These are phyloP conservation scores for Epichloe sibirici DNA, from an alignment of 2,329 filamentous ascomycete species.

Conservation along the genomic window DNA sequence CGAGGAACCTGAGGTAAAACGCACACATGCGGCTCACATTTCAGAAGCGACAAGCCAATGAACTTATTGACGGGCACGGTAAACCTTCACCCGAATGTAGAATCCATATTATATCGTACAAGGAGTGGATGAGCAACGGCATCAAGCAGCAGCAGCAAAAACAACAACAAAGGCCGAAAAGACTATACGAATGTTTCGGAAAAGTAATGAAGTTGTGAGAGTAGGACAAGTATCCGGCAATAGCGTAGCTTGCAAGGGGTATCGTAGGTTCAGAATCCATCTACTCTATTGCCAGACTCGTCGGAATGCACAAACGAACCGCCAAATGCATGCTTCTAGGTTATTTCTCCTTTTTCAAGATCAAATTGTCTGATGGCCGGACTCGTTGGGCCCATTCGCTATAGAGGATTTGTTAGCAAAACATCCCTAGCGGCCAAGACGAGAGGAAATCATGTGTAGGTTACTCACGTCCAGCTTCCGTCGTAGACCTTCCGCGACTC, in stretches of 20 bases:
- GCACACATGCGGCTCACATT: neutral
- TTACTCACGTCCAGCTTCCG: conserved; percentile 89
- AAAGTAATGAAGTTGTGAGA: neutral
- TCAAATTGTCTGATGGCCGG: conserved; percentile 47
- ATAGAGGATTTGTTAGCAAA: conserved; percentile 15
- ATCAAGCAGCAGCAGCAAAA: neutral
- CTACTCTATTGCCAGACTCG: neutral
- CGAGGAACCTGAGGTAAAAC: neutral
- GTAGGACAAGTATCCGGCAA: neutral
- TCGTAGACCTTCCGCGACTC: conserved; percentile 73
- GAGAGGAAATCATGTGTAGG: neutral
- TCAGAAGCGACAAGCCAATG: neutral
- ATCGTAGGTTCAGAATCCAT: neutral
- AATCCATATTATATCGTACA: neutral
- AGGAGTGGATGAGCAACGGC: neutral
- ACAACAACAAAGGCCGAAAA: neutral
- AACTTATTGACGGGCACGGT: neutral
- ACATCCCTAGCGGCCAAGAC: neutral
- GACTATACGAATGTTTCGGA: neutral
- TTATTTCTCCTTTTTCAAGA: conserved; percentile 36
- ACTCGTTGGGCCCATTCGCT: conserved; percentile 60
- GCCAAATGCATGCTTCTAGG: neutral
- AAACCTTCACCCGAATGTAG: neutral
- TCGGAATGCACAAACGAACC: neutral
- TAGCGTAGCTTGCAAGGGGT: neutral